Percentiles rank a stretch among this genome's conserved stretches.
phyloP scores from a whole-genome alignment of 306 rosid species.

The Corylus avellana region DNA sequence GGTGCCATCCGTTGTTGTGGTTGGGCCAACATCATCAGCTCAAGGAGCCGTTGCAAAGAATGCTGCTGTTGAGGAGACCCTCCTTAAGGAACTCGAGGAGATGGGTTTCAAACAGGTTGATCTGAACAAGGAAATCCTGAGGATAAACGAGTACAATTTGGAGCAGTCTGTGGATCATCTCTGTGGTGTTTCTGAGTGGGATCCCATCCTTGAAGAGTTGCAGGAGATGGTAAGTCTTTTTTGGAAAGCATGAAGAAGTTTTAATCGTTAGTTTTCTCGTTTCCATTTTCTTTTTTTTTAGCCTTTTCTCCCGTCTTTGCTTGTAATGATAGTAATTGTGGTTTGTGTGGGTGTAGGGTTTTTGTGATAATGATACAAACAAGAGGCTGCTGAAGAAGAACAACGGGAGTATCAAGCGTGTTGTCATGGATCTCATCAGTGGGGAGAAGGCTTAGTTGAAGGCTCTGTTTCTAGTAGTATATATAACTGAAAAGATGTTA shows the following conservation, averaged over 20 bases:
- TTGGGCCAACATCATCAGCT: constrained; percentile 37
- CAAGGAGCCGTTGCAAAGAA: constrained; percentile 26
- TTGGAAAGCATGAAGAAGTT: not conserved
- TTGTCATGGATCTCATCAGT: constrained; percentile 78
- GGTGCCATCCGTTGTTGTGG: constrained; percentile 21
- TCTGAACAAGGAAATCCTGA: constrained; percentile 79
- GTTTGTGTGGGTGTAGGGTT: constrained; percentile 60
- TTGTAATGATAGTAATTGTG: not conserved
- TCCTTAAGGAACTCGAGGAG: constrained; percentile 74
- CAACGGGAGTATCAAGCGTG: constrained; percentile 86
- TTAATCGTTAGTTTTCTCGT: not conserved
- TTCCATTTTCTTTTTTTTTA: too few relatives aligned
- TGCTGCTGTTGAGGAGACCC: constrained; percentile 47
- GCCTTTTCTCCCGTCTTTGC: too few relatives aligned
- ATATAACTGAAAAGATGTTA: not conserved
- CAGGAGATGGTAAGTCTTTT: constrained; percentile 65
- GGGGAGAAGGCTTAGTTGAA: constrained; percentile 49
- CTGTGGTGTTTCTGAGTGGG: constrained; percentile 80
- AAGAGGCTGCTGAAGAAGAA: constrained; percentile 76
- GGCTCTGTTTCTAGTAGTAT: constrained; percentile 8
- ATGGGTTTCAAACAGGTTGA: constrained; percentile 83
- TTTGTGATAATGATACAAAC: constrained; percentile 60
- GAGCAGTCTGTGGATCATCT: constrained; percentile 77
- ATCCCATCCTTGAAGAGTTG: constrained; percentile 81
- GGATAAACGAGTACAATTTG: constrained; percentile 65